Evolutionary conservation across 2,329 filamentous ascomycete genomes (phyloP), one percentile per base, ranked within the genome.

Genomic region (Taxawa tesnikishii): DNA sequence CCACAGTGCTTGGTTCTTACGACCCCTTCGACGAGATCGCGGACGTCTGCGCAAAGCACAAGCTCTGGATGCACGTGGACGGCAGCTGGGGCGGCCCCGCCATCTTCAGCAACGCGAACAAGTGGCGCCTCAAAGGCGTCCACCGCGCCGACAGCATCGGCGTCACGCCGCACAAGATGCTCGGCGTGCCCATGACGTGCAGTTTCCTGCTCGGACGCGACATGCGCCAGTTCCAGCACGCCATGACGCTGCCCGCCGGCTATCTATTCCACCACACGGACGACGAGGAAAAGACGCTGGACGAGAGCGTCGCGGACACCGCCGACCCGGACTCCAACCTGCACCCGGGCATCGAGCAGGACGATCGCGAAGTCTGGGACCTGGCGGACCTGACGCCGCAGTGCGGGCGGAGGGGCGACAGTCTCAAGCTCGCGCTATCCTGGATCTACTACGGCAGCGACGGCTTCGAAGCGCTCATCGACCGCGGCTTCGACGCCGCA

Each of bases 91-190:
- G 90, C 42, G 88, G 85, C 1, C 70, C 78, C 1, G 83, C 82
- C 37, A 68, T 83, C 42, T 94, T 96, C 59, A 81, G 75, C 1
- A 47, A 65, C n/a, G 60, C 59, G 36, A 77, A 55, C 10, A 42
- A 81, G 26, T 62, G 61, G 28, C 82, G 84, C 50, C 61, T 96
- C 7, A 54, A 62, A 1, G 88, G 88, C 10, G 64, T 70, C 2
- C 68, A 85, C 27, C 67, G 79, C 25, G 90, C 87, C 7, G 71
- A 94, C 56, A 83, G 76, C 10, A 64, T 96, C 24, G 83, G 85
- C 2, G 72, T 94, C 33, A 96, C 93, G 56, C 87, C 90, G 36
- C 90, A 98, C 62, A 96, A 96, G 62, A 96, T 96, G 90, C 71
- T 96, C 51, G 83, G 83, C 37, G 82, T 84, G 3, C 88, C 90